A percentile compares a stretch with the other conserved stretches of the same genome.
phyloP scores from a whole-genome alignment of 495 filamentous ascomycete genomes.

The Penicillium daleae region DNA sequence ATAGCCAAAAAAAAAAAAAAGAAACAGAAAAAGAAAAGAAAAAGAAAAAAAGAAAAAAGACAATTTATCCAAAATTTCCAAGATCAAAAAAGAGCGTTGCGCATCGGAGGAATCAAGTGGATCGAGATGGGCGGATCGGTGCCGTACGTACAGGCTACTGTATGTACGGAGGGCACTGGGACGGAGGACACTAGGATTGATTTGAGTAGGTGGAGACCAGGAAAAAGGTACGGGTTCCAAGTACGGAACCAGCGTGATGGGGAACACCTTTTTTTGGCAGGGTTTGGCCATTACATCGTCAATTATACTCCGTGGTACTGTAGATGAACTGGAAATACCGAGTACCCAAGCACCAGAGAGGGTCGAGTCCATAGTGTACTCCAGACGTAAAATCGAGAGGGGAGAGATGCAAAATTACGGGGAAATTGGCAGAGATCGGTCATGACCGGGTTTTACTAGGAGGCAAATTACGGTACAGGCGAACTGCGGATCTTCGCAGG shows the following conservation, averaged over 20 bases:
- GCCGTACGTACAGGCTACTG: slow-evolving; percentile 8
- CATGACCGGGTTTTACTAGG: slow-evolving; percentile 27
- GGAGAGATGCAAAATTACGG: slow-evolving; percentile 36
- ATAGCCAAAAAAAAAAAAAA: slow-evolving; percentile 16
- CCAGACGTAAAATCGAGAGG: too few species aligned
- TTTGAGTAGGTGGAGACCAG: background rate
- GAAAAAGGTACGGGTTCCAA: background rate
- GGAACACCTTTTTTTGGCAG: too few species aligned
- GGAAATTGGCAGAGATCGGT: slow-evolving; percentile 30
- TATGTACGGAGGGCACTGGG: background rate
- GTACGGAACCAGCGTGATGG: background rate
- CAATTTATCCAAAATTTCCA: background rate
- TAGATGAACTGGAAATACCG: background rate
- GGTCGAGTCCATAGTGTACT: slow-evolving; percentile 1
- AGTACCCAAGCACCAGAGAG: too few species aligned
- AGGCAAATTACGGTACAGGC: slow-evolving; percentile 46
- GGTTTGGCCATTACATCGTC: too few species aligned
- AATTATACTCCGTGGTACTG: background rate
- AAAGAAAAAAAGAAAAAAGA: slow-evolving; percentile 22
- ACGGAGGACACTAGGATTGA: background rate
- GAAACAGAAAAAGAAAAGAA: slow-evolving; percentile 20
- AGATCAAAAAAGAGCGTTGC: slow-evolving; percentile 26
- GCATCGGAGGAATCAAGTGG: slow-evolving; percentile 30
- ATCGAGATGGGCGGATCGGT: slow-evolving; percentile 40
- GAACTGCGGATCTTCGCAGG: slow-evolving; percentile 50